Evolutionary conservation across 192 early-diverging fungal species (phyloP).

Genomic region (Backusella westeae): DNA sequence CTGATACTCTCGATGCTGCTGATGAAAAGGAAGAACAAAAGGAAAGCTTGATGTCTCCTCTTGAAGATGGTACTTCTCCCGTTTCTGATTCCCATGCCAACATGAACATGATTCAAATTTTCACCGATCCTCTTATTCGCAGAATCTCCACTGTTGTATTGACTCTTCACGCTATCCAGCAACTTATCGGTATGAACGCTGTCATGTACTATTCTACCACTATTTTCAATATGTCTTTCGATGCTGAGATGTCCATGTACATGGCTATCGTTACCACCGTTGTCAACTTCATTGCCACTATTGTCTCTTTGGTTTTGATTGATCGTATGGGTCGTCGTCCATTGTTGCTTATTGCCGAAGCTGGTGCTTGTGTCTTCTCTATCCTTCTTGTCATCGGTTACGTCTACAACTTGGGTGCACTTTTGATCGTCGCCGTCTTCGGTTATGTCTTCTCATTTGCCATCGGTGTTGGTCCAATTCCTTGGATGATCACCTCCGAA

Average conservation of each 20-base stretch:
- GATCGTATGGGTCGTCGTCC: conserved; percentile 60
- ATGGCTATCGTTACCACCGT: conserved; percentile 53
- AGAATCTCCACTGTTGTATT: conserved; percentile 63
- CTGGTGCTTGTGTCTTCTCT: conserved; percentile 58
- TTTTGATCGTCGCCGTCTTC: conserved; percentile 68
- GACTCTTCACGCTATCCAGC: conserved; percentile 71
- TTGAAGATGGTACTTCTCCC: conserved; percentile 6
- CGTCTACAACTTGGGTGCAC: conserved; percentile 45
- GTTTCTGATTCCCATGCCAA: neutral
- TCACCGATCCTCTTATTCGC: conserved; percentile 57
- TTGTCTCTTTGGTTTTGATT: conserved; percentile 50
- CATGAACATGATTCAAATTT: conserved; percentile 47
- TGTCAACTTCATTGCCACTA: conserved; percentile 53
- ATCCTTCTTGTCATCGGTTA: conserved; percentile 58
- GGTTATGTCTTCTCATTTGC: conserved; percentile 77
- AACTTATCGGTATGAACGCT: conserved; percentile 82
- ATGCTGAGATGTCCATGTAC: conserved; percentile 51
- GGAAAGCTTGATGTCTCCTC: neutral
- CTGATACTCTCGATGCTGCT: neutral
- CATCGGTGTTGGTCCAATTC: conserved; percentile 78
- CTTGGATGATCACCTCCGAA: conserved; percentile 80
- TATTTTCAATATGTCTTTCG: conserved; percentile 68
- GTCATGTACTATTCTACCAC: conserved; percentile 86
- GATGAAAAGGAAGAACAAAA: conserved; percentile 6
- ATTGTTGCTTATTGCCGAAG: conserved; percentile 52